These are phyloP conservation scores for Atkinsonella texensis DNA, from an alignment of 2,329 filamentous ascomycete genomes.

Conservation along the genomic window DNA sequence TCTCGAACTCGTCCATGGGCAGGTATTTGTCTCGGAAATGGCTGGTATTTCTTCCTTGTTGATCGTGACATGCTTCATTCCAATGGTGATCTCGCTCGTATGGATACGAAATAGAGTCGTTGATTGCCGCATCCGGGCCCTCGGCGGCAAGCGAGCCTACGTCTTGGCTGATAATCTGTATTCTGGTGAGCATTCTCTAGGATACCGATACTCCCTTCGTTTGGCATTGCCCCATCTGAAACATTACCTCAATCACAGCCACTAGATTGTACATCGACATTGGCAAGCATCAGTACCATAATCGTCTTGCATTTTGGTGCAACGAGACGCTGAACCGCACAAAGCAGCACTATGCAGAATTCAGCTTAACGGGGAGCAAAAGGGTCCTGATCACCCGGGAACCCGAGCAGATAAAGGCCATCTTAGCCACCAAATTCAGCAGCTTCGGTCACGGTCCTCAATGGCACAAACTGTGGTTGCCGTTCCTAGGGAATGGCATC, in stretches of 20 bases:
- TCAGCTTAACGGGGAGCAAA: constrained; percentile 12
- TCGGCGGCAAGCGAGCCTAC: constrained; percentile 22
- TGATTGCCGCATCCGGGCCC: constrained; percentile 17
- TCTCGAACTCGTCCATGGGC: neutral
- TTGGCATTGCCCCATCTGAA: neutral
- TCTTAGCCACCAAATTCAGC: constrained; percentile 43
- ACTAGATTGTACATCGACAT: constrained; percentile 10
- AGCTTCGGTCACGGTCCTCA: constrained; percentile 35
- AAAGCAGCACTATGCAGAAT: constrained; percentile 10
- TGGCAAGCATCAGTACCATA: constrained; percentile 10
- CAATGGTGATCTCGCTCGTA: constrained; percentile 11
- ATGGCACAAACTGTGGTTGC: constrained; percentile 30
- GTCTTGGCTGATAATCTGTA: constrained; percentile 22
- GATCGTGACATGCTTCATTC: constrained; percentile 1
- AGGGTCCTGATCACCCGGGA: constrained; percentile 35
- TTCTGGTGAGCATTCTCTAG: constrained; percentile 15
- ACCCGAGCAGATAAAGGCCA: constrained; percentile 43
- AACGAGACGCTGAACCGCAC: constrained; percentile 7
- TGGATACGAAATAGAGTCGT: constrained; percentile 12
- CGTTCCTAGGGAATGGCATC: constrained; percentile 43
- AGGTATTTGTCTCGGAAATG: neutral
- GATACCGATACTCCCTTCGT: neutral
- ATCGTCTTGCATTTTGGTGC: constrained; percentile 10
- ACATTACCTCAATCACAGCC: constrained; percentile 3
- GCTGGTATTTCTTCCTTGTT: neutral